These are phyloP conservation scores for Escallonia rubra DNA, from an alignment of 129 eudicot species.

Conservation along the genomic window DNA sequence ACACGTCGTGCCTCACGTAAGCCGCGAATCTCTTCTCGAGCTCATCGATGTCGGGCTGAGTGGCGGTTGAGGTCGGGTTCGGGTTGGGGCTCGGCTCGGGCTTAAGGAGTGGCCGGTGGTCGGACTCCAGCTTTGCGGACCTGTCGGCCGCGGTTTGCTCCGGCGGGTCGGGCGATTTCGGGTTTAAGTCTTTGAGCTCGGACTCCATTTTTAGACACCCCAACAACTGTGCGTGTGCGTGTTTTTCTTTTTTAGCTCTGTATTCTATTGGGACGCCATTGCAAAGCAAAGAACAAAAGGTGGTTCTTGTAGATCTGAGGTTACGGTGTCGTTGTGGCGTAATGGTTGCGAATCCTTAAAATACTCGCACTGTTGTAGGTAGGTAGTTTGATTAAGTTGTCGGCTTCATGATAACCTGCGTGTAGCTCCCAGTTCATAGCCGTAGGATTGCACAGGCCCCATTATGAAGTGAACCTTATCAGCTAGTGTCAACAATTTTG, in stretches of 20 bases:
- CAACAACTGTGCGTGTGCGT: background rate
- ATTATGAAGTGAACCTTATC: too few species aligned
- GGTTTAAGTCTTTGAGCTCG: conserved; percentile 8
- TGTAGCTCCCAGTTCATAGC: too few species aligned
- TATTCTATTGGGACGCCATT: background rate
- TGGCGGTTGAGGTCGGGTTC: conserved; percentile 18
- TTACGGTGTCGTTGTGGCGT: background rate
- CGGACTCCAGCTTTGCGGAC: conserved; percentile 2
- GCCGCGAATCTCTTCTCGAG: conserved; percentile 67
- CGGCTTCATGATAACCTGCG: too few species aligned
- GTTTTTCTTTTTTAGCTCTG: too few species aligned
- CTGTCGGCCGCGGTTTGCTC: background rate
- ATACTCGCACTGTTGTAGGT: background rate
- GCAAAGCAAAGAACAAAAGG: background rate
- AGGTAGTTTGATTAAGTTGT: too few species aligned
- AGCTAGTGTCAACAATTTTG: too few species aligned
- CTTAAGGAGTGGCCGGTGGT: conserved; percentile 62
- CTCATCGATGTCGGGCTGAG: conserved; percentile 32
- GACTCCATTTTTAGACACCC: conserved; percentile 1
- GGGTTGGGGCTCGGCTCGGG: background rate
- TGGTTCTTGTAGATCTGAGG: background rate
- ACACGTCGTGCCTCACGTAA: conserved; percentile 64
- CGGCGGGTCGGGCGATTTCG: background rate
- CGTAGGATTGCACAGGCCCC: too few species aligned
- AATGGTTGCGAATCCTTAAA: background rate